Evolutionary conservation across 2,329 filamentous ascomycete species (phyloP), one percentile per base, ranked within the genome.

Genomic region (Apiospora hydei): DNA sequence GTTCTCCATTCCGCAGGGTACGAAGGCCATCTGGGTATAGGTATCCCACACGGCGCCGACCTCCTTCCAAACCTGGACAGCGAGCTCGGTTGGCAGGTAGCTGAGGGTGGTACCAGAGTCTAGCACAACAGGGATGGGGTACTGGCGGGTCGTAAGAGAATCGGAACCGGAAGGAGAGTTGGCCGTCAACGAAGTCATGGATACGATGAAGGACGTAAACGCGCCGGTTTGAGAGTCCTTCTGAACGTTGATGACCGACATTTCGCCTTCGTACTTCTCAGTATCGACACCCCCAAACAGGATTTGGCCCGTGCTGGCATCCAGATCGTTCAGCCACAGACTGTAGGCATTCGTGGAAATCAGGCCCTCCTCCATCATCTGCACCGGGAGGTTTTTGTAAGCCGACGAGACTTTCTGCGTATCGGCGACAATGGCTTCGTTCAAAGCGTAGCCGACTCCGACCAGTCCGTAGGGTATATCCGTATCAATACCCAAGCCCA

Each of bases 241-340:
- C 76, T 90, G 83, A 73, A 94, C 85, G 21, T 91, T 85, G 41
- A 95, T 84, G 7, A 86, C 88, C 66, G 86, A 85, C 44, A 95
- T 85, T 2, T 88, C 81, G 67, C 93, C 93, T 0, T 85, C 80
- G 81, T 90, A 96, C 79, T 95, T 95, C 72, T 87, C 88, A 0
- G 89, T 93, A 79, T 96, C 93, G 72, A 95, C 90, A n/a, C 93
- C 94, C 51, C 94, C 94, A 76, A 96, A 96, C 1, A 96, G 84
- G 73, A 96, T 91, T 76, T 85, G 92, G 47, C 94, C 94, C 1
- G 87, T 91, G 73, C 86, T 90, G 0, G 92, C 82, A 72, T 85
- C 85, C 13, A 88, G 80, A 70, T 90, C 88, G 75, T 90, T 89
- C 71, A 90, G 83, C 91, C 91, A 94, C 30, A 95, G 81, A 72